Evolutionary conservation across 768 basidiomycete species (phyloP).

Genomic region (Russula earlei): DNA sequence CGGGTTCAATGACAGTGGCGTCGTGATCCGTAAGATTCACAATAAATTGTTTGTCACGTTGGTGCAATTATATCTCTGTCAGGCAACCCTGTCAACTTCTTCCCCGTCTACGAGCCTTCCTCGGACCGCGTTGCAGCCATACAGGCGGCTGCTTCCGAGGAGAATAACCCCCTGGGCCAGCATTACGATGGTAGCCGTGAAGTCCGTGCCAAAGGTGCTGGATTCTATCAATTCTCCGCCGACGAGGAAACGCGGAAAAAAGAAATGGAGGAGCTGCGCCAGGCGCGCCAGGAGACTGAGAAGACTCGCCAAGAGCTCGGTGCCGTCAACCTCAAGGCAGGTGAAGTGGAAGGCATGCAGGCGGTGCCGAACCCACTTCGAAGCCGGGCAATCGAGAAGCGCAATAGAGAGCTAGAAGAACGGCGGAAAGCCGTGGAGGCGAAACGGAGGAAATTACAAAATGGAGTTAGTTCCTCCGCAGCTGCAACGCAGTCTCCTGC

Average conservation of each 20-base stretch:
- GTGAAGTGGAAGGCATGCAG: conserved; percentile 74
- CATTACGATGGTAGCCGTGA: conserved; percentile 83
- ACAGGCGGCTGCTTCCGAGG: conserved; percentile 56
- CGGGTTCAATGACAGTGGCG: conserved; percentile 9
- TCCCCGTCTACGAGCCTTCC: conserved; percentile 82
- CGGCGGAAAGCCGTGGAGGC: conserved; percentile 50
- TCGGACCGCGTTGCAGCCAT: conserved; percentile 71
- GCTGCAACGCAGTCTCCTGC: conserved; percentile 8
- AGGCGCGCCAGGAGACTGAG: conserved; percentile 63
- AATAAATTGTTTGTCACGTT: not conserved
- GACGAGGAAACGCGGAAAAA: conserved; percentile 70
- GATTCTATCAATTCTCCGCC: conserved; percentile 82
- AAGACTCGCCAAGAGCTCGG: conserved; percentile 48
- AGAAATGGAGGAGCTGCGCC: conserved; percentile 78
- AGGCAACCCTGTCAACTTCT: conserved; percentile 80
- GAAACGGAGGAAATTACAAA: conserved; percentile 49
- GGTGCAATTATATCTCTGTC: not conserved
- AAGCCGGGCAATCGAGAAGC: conserved; percentile 61
- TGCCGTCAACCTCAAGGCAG: conserved; percentile 50
- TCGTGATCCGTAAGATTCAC: conserved; percentile 15
- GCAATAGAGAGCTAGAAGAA: conserved; percentile 67
- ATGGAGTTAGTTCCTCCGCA: not conserved
- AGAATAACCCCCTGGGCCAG: conserved; percentile 56
- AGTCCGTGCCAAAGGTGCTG: conserved; percentile 82
- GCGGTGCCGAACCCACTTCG: conserved; percentile 26